Conservation (phyloP, 306 rosid species). For the Rosa multiflora region DNA sequence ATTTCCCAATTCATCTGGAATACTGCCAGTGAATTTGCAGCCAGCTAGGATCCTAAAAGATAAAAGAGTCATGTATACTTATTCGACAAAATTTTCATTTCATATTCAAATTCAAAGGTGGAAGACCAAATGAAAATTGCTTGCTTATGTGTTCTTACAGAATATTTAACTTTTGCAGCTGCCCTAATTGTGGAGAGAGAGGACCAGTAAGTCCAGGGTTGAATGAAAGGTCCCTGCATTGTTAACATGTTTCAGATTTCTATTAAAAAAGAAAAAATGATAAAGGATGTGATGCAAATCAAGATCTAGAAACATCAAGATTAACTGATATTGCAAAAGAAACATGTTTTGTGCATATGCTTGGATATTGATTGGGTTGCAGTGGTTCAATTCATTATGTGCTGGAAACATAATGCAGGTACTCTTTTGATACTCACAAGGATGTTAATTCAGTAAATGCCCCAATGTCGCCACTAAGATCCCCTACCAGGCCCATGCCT, state of each 20-base stretch:
- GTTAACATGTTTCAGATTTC: slow-evolving; percentile 11
- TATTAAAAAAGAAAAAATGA: neutral
- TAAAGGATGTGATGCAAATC: slow-evolving; percentile 3
- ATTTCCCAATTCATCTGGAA: slow-evolving; percentile 79
- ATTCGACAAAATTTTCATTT: neutral
- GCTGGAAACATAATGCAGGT: slow-evolving; percentile 3
- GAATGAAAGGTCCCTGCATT: slow-evolving; percentile 73
- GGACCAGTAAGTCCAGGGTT: slow-evolving; percentile 58
- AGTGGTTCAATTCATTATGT: neutral
- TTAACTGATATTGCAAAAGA: neutral
- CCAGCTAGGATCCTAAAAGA: slow-evolving; percentile 84
- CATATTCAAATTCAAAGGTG: slow-evolving; percentile 11
- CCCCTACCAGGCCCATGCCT: slow-evolving; percentile 68
- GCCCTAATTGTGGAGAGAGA: slow-evolving; percentile 51
- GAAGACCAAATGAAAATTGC: slow-evolving; percentile 9
- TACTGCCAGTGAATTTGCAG: slow-evolving; percentile 75
- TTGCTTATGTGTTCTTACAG: slow-evolving; percentile 56
- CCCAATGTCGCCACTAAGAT: slow-evolving; percentile 65
- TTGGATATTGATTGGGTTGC: neutral
- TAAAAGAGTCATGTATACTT: slow-evolving; percentile 8
- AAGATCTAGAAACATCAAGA: slow-evolving; percentile 7
- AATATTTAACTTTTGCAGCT: slow-evolving; percentile 55
- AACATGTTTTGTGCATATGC: slow-evolving; percentile 4
- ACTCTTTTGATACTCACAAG: slow-evolving; percentile 50
- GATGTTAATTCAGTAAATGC: slow-evolving; percentile 61